phyloP scores from a whole-genome alignment of 805 yeast species.

The Clavispora asparagi region DNA sequence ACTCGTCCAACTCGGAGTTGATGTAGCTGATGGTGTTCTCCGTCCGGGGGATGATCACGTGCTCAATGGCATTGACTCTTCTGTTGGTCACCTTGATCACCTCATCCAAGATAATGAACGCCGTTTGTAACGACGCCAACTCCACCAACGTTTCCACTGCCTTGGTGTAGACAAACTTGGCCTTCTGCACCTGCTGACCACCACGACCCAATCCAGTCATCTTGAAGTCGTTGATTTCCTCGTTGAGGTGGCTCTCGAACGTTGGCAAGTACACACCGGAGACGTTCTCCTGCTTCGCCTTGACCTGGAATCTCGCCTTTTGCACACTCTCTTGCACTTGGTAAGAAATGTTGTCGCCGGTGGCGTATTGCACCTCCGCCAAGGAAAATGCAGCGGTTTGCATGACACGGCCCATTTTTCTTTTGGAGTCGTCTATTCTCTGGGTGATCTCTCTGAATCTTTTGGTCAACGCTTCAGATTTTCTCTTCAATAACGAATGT shows the following conservation, averaged over 20 bases:
- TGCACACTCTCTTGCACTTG: conserved; percentile 95
- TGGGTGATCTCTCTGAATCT: conserved; percentile 93
- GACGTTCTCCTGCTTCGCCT: conserved; percentile 92
- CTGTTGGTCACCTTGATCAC: conserved; percentile 97
- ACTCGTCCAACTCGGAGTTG: conserved; percentile 93
- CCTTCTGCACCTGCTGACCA: conserved; percentile 96
- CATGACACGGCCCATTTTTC: conserved; percentile 98
- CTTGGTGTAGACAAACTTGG: conserved; percentile 85
- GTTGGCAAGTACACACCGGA: conserved; percentile 94
- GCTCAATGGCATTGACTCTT: conserved; percentile 98
- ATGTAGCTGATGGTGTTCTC: conserved; percentile 90
- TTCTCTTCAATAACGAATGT: conserved; percentile 86
- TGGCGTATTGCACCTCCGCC: conserved; percentile 96
- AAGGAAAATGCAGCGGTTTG: conserved; percentile 96
- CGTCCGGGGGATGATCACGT: conserved; percentile 95
- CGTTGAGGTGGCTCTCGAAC: conserved; percentile 80
- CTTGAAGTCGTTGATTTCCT: conserved; percentile 86
- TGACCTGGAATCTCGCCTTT: conserved; percentile 83
- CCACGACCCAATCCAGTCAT: conserved; percentile 97
- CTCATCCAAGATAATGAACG: conserved; percentile 93
- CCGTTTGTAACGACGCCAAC: conserved; percentile 93
- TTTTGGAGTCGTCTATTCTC: conserved; percentile 89
- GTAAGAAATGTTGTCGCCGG: conserved; percentile 92
- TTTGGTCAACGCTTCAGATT: conserved; percentile 94
- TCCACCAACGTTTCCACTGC: conserved; percentile 98